phyloP scores from a whole-genome alignment of 495 filamentous ascomycete genomes.

The Platismatia glauca region DNA sequence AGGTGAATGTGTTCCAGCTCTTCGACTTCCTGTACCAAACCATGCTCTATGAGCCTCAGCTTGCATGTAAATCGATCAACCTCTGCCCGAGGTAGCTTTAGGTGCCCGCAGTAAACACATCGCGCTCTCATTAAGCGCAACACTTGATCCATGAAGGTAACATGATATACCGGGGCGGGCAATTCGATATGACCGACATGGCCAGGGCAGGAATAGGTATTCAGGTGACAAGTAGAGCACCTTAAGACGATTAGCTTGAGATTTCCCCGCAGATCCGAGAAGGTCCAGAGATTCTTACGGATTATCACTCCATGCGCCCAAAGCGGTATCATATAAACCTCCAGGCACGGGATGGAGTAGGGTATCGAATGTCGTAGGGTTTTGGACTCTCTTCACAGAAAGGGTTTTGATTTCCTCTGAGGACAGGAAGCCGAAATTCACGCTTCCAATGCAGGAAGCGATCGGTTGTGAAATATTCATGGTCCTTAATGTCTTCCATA shows the following conservation, averaged over 20 bases:
- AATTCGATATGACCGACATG: slow-evolving; percentile 94
- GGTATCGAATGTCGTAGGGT: slow-evolving; percentile 80
- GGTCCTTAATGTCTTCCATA: slow-evolving; percentile 19
- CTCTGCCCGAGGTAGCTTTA: slow-evolving; percentile 63
- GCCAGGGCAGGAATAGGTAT: slow-evolving; percentile 72
- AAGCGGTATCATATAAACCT: slow-evolving; percentile 84
- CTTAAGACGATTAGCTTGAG: slow-evolving; percentile 35
- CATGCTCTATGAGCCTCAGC: slow-evolving; percentile 75
- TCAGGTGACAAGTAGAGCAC: slow-evolving; percentile 81
- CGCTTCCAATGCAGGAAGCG: slow-evolving; percentile 70
- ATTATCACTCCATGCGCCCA: slow-evolving; percentile 82
- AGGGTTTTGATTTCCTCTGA: slow-evolving; percentile 74
- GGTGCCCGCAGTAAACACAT: slow-evolving; percentile 80
- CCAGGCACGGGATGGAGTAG: slow-evolving; percentile 76
- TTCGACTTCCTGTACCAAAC: slow-evolving; percentile 64
- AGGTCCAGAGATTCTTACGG: slow-evolving; percentile 45
- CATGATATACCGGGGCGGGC: slow-evolving; percentile 85
- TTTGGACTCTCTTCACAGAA: slow-evolving; percentile 87
- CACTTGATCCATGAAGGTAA: slow-evolving; percentile 85
- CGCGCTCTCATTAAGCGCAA: slow-evolving; percentile 73
- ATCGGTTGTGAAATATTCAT: slow-evolving; percentile 89
- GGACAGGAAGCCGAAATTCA: slow-evolving; percentile 79
- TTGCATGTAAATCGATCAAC: slow-evolving; percentile 76
- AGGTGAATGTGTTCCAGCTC: slow-evolving; percentile 52
- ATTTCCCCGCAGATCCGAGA: neutral